These are phyloP conservation scores for Peziza echinospora DNA, from an alignment of 495 filamentous ascomycete genomes.

Conservation along the genomic window DNA sequence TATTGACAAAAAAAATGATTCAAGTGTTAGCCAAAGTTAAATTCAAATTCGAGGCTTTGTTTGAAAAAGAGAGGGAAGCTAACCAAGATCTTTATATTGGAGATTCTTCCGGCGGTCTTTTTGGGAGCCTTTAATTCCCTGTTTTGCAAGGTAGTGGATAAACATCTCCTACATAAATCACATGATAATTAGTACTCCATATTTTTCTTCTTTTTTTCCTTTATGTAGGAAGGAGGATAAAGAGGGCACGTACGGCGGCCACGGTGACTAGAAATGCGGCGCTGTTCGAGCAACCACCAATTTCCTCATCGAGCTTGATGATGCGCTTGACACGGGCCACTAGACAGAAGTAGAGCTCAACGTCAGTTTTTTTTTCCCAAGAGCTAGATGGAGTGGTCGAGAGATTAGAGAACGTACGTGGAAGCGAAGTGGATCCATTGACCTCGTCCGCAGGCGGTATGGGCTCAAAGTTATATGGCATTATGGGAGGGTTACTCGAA, in stretches of 20 bases:
- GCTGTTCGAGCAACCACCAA: constrained; percentile 65
- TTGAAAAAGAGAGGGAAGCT: too few relatives aligned
- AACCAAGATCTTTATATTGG: constrained; percentile 87
- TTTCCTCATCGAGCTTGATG: constrained; percentile 67
- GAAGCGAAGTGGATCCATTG: constrained; percentile 64
- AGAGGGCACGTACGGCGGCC: constrained; percentile 41
- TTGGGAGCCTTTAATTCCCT: constrained; percentile 72
- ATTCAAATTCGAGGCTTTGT: too few relatives aligned
- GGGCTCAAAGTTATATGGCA: constrained; percentile 78
- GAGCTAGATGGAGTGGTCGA: not conserved
- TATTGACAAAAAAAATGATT: too few relatives aligned
- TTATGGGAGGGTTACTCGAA: too few relatives aligned
- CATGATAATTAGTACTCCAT: constrained; percentile 1
- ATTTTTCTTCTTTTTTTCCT: constrained; percentile 1
- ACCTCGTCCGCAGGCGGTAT: constrained; percentile 61
- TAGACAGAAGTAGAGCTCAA: constrained; percentile 19
- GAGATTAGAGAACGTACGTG: constrained; percentile 36
- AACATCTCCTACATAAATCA: constrained; percentile 82
- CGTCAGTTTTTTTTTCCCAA: not conserved
- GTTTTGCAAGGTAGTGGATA: constrained; percentile 70
- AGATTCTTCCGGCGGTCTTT: constrained; percentile 78
- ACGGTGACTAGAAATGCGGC: constrained; percentile 87
- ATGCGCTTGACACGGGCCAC: constrained; percentile 90
- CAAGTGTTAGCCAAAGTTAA: too few relatives aligned
- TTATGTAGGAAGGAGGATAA: too few relatives aligned